phyloP scores from a whole-genome alignment of 1,284 basidiomycete genomes.

The Cutaneotrichosporon sp. region DNA sequence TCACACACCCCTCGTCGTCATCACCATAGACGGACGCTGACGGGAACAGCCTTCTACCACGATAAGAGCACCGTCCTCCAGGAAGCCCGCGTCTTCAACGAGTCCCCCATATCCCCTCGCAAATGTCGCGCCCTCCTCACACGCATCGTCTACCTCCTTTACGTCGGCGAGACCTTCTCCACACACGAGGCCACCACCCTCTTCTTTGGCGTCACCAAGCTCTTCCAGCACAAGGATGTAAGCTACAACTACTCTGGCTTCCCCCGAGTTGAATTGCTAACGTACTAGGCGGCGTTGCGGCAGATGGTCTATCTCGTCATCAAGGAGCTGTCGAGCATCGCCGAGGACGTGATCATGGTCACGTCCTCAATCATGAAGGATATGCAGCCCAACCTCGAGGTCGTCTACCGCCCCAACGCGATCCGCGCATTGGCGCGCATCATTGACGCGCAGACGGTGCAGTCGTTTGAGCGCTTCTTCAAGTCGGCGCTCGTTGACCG shows the following conservation, averaged over 20 bases:
- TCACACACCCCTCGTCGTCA: neutral
- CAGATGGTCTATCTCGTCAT: conserved; percentile 99
- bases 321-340: conserved; percentile 94
- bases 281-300: conserved; percentile 76
- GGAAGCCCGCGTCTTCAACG: conserved; percentile 98
- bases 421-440: conserved; percentile 95
- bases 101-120: conserved; percentile 93
- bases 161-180: conserved; percentile 91
- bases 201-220: conserved; percentile 98
- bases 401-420: conserved; percentile 97
- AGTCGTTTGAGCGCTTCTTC: conserved; percentile 98
- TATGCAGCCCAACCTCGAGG: conserved; percentile 98
- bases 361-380: conserved; percentile 99
- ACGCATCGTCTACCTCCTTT: conserved; percentile 92
- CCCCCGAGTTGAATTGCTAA: conserved; percentile 9
- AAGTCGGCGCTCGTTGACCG: conserved; percentile 98
- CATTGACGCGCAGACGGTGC: conserved; percentile 75
- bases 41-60: conserved; percentile 58
- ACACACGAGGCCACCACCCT: conserved; percentile 95
- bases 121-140: conserved; percentile 96
- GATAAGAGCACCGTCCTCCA: conserved; percentile 96
- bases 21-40: conserved; percentile 7
- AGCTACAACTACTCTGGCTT: conserved; percentile 50
- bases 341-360: conserved; percentile 99
- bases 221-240: conserved; percentile 99